Percentiles rank a stretch among this genome's conserved stretches.
phyloP scores from a whole-genome alignment of 1,284 basidiomycete genomes.

The Puccinia hordei region DNA sequence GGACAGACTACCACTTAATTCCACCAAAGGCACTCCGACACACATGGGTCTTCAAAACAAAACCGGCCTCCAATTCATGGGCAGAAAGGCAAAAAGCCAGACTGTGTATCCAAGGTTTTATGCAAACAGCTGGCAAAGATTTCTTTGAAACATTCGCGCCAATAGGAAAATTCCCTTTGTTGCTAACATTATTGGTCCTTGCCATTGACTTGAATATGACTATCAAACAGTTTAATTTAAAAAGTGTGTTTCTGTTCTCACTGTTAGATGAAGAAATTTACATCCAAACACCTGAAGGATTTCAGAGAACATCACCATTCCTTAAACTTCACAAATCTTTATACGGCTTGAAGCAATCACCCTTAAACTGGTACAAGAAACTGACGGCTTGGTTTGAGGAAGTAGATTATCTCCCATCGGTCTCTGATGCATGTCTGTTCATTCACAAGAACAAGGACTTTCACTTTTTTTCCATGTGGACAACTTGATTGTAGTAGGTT shows the following conservation, averaged over 20 bases:
- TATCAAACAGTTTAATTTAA: background rate
- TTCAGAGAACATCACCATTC: background rate
- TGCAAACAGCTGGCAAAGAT: background rate
- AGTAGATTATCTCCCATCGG: too few species aligned
- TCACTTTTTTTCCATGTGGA: slow-evolving; percentile 4
- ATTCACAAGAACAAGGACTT: background rate
- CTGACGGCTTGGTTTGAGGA: background rate
- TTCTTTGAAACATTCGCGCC: background rate
- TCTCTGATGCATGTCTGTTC: background rate
- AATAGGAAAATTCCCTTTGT: background rate
- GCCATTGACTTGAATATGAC: background rate
- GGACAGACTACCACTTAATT: too few species aligned
- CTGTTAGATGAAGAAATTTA: background rate
- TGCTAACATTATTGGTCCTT: background rate
- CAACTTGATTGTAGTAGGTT: background rate
- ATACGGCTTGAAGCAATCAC: background rate
- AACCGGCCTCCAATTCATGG: too few species aligned
- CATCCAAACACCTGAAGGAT: background rate
- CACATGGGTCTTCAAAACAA: too few species aligned
- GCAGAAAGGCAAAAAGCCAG: too few species aligned
- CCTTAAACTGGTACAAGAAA: background rate
- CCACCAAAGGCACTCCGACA: too few species aligned
- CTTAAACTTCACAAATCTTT: too few species aligned
- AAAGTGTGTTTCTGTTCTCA: background rate
- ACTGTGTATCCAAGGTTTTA: background rate